These are phyloP conservation scores for Hypomontagnella submonticulosa DNA, from an alignment of 495 filamentous ascomycete genomes.

Conservation along the genomic window DNA sequence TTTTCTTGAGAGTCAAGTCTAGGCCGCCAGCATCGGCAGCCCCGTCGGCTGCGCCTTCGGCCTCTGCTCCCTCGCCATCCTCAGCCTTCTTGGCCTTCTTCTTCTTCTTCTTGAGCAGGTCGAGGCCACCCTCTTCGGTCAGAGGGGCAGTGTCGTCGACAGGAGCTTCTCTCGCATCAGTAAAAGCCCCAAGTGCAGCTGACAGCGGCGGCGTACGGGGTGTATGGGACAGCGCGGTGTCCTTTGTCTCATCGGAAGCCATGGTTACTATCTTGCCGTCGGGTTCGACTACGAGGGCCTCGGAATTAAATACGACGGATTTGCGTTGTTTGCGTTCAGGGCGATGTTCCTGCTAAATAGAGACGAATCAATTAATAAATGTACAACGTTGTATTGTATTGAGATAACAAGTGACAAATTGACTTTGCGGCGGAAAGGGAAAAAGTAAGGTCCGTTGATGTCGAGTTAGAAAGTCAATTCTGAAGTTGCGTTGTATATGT, in stretches of 20 bases:
- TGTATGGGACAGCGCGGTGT: constrained; percentile 76
- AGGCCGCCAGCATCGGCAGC: constrained; percentile 63
- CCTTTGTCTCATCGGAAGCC: constrained; percentile 71
- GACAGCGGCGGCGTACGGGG: constrained; percentile 68
- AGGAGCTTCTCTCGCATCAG: constrained; percentile 55
- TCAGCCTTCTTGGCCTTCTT: constrained; percentile 79
- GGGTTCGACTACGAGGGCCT: constrained; percentile 81
- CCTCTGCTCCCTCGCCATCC: constrained; percentile 65
- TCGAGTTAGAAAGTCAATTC: constrained; percentile 1
- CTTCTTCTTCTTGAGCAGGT: constrained; percentile 77
- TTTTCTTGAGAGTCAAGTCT: constrained; percentile 89
- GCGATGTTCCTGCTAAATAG: constrained; percentile 49
- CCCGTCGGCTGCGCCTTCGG: constrained; percentile 61
- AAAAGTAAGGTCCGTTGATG: constrained; percentile 8
- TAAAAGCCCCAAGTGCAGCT: constrained; percentile 61
- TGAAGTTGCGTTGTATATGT: constrained; percentile 7
- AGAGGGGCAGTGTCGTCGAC: constrained; percentile 66
- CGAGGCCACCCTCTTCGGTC: constrained; percentile 55
- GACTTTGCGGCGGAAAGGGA: neutral
- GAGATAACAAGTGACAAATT: too few species aligned
- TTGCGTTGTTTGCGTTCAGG: constrained; percentile 76
- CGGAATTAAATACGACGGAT: constrained; percentile 90
- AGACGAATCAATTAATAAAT: constrained; percentile 25
- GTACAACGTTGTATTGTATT: neutral
- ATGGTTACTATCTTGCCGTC: constrained; percentile 80